Evolutionary conservation across 345 rosid genomes (phyloP), one percentile per base, ranked within the genome.

Genomic region (Acer yangbiense): DNA sequence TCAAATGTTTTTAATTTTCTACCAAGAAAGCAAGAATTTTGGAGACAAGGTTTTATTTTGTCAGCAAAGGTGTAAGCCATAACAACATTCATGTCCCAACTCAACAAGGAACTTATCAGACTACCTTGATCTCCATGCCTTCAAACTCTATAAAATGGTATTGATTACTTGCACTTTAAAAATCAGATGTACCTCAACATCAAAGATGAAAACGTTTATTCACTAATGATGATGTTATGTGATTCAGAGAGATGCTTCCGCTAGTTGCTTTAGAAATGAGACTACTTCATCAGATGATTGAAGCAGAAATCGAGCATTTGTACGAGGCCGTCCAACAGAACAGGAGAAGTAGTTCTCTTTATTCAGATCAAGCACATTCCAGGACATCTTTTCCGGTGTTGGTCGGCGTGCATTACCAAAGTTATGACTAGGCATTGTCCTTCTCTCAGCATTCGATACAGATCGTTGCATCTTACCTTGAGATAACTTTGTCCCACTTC

Each of bases 311-410:
- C 99, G 88, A 65, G 99, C 99, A 76, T 64, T 89, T 14, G 99
- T 90, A 1, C 96, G 93, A 7, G 87, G 84, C 72, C 99, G 89
- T 16, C 97, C 98, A 3, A 97, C 99, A 0, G 99, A 87, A 54
- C 98, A 93, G 11, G 99, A 97, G 88, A 97, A 97, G 84, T 97
- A 97, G 81, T 97, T 94, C 67, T 94, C 98, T 68, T 93, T 95
- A 81, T 93, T 97, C 76, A 97, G 98, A 85, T 97, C 99, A 57
- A 97, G 99, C 81, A 97, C 98, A 55, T 91, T 97, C 97, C 97
- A 93, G 9, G 99, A 90, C 44, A 84, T 90, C 83, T 89, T 97
- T 70, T 94, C 99, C 0, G 91, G 88, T 16, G 95, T 85, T 32
- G 95, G 83, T 11, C 89, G 88, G 58, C 87, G 77, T 70, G 83